Conservation (phyloP, 2,329 filamentous ascomycete genomes). For the Dactylellina cionopaga region DNA sequence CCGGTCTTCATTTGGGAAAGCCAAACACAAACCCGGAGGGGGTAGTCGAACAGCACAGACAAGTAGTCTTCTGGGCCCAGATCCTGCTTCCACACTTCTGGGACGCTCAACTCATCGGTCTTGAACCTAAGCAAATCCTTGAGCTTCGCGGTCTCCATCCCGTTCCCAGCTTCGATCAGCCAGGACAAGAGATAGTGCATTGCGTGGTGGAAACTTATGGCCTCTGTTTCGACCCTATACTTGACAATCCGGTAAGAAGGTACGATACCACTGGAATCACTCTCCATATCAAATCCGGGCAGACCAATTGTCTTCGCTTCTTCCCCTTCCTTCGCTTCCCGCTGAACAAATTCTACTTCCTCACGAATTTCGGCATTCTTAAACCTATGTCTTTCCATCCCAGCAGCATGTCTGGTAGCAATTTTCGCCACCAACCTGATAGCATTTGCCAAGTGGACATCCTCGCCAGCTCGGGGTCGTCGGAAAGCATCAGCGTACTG, state of each 20-base stretch:
- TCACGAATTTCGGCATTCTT: slow-evolving; percentile 87
- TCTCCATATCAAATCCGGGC: slow-evolving; percentile 43
- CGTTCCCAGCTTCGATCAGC: slow-evolving; percentile 88
- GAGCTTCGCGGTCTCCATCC: slow-evolving; percentile 75
- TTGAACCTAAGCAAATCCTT: slow-evolving; percentile 76
- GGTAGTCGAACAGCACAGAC: slow-evolving; percentile 89
- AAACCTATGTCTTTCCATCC: slow-evolving; percentile 86
- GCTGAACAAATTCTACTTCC: slow-evolving; percentile 74
- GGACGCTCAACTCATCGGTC: slow-evolving; percentile 73
- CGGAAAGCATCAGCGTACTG: slow-evolving; percentile 89
- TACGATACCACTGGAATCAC: slow-evolving; percentile 43
- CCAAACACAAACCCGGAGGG: slow-evolving; percentile 93
- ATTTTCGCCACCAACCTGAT: slow-evolving; percentile 80
- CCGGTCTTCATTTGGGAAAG: slow-evolving; percentile 96
- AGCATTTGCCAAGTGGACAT: slow-evolving; percentile 73
- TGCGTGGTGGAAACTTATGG: slow-evolving; percentile 96
- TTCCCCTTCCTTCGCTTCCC: slow-evolving; percentile 26
- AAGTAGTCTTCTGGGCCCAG: slow-evolving; percentile 79
- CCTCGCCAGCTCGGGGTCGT: slow-evolving; percentile 72
- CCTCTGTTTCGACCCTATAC: slow-evolving; percentile 86
- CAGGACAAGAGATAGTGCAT: slow-evolving; percentile 96
- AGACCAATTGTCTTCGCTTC: slow-evolving; percentile 7
- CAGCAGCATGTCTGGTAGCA: slow-evolving; percentile 88
- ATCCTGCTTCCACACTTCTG: slow-evolving; percentile 71
- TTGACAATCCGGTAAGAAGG: slow-evolving; percentile 76